Evolutionary conservation across 2,329 filamentous ascomycete genomes (phyloP), one percentile per base, ranked within the genome.

Genomic region (Fusarium cyanostomum): DNA sequence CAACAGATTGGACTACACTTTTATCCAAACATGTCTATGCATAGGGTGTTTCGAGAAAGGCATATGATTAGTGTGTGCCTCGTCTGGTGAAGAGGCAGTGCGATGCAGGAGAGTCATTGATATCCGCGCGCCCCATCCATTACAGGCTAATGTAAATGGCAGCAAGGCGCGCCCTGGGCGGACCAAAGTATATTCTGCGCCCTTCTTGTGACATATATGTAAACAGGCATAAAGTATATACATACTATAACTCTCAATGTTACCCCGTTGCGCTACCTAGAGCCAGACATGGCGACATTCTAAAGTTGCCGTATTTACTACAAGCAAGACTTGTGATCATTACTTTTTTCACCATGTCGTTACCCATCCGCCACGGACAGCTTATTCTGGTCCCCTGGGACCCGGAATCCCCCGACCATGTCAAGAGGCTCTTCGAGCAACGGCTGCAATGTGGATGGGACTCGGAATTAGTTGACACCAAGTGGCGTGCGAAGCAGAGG

Each of bases 321-420:
- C 4, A 21, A 6, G 21, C 21, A 4, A 21, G 21, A 21, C 21
- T 21, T 21, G 21, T 4, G 21, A 21, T 4, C 4, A 4, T 4
- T 21, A 4, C 21, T 6, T 21, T 4, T 9, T 9, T 26, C 13
- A 11, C 10, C 8, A 66, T 66, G 62, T 43, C 58, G 5, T 49
- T 46, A 15, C 35, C 49, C 35, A 49, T 43, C 7, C 41, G 15
- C 12, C 41, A 38, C 27, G 50, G 43, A 3, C 56, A 56, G 15
- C 41, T 71, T 4, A 16, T 54, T 8, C 50, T 71, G 3, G 42
- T 71, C 4, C 69, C 69, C 7, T 71, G 69, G 69, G 69, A 71
- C 8, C 66, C 67, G 1, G 37, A 56, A 6, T 70, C 67, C 2
- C 12, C 31, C 0, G 48, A 66, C 1, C 69, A 71, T 9, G 26